A percentile compares a stretch with the other conserved stretches of the same genome.
Evolutionary conservation across 2,329 filamentous ascomycete genomes (phyloP).

Genomic region (Cryoendolithus antarcticus): DNA sequence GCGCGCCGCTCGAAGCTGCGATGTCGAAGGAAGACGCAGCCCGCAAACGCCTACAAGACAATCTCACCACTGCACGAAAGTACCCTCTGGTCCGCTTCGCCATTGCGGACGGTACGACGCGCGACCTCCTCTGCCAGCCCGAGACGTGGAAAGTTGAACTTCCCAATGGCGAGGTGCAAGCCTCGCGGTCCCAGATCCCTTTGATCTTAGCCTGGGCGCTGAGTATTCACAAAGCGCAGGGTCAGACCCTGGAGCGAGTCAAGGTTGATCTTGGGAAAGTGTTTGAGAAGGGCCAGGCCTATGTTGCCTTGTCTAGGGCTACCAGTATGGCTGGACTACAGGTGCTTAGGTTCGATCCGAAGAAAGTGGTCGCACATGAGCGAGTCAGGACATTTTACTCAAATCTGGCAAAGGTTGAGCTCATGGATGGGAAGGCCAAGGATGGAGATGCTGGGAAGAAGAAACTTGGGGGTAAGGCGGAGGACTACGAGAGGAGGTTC

Average conservation of each 20-base stretch:
- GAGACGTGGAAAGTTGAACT: constrained; percentile 96
- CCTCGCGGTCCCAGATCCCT: constrained; percentile 62
- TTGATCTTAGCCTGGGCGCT: constrained; percentile 93
- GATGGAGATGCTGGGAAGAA: not conserved
- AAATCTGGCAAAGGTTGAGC: constrained; percentile 62
- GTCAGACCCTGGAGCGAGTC: constrained; percentile 84
- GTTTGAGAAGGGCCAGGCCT: constrained; percentile 96
- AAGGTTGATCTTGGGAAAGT: constrained; percentile 86
- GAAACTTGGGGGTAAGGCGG: constrained; percentile 5
- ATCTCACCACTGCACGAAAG: constrained; percentile 39
- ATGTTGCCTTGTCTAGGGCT: constrained; percentile 88
- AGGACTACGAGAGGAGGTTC: constrained; percentile 13
- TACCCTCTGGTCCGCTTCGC: constrained; percentile 81
- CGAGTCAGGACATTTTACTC: constrained; percentile 77
- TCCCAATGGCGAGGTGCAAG: constrained; percentile 89
- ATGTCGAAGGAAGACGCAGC: constrained; percentile 15
- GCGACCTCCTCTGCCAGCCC: constrained; percentile 67
- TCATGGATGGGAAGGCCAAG: constrained; percentile 9
- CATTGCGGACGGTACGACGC: constrained; percentile 61
- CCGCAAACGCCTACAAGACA: constrained; percentile 41
- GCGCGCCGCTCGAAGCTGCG: constrained; percentile 21
- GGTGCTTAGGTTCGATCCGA: constrained; percentile 76
- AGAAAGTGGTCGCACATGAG: constrained; percentile 88
- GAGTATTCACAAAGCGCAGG: constrained; percentile 96
- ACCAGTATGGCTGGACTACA: constrained; percentile 78